Evolutionary conservation across 2,329 filamentous ascomycete species (phyloP).

Genomic region (Xylariaceae sp.): DNA sequence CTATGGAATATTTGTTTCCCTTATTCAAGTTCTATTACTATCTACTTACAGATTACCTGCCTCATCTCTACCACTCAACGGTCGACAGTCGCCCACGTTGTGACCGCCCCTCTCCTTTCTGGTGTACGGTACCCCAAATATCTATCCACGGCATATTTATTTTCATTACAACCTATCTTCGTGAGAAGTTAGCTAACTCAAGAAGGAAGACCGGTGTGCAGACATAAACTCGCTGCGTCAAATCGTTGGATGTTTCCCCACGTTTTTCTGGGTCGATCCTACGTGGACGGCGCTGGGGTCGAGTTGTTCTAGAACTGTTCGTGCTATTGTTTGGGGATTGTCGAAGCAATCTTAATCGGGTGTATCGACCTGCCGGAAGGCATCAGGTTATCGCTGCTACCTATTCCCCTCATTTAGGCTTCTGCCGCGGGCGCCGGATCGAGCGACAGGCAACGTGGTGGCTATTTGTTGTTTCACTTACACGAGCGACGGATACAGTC

Average conservation of each 20-base stretch:
- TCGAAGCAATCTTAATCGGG: neutral
- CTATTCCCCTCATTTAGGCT: conserved; percentile 16
- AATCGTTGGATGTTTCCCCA: conserved; percentile 25
- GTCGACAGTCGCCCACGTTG: conserved; percentile 19
- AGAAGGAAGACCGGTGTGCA: conserved; percentile 21
- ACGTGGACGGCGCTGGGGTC: conserved; percentile 19
- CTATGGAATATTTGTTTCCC: neutral
- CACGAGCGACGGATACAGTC: conserved; percentile 15
- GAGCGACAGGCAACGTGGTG: conserved; percentile 17
- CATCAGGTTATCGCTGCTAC: neutral
- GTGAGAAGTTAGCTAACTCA: conserved; percentile 4
- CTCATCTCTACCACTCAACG: conserved; percentile 10
- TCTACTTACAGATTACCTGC: conserved; percentile 5
- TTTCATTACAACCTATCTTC: neutral
- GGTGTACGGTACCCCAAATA: neutral
- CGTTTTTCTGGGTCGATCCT: conserved; percentile 27
- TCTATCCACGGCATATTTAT: neutral
- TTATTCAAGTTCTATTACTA: neutral
- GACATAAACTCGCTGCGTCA: conserved; percentile 10
- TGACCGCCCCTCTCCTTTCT: conserved; percentile 9
- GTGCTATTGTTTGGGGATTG: conserved; percentile 13
- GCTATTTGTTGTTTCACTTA: conserved; percentile 21
- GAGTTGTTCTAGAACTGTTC: conserved; percentile 29
- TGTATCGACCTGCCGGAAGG: neutral
- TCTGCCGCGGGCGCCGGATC: conserved; percentile 17